These are phyloP conservation scores for Phytophthora uliginosa DNA, from an alignment of 352 stramenopile genomes.

Conservation along the genomic window DNA sequence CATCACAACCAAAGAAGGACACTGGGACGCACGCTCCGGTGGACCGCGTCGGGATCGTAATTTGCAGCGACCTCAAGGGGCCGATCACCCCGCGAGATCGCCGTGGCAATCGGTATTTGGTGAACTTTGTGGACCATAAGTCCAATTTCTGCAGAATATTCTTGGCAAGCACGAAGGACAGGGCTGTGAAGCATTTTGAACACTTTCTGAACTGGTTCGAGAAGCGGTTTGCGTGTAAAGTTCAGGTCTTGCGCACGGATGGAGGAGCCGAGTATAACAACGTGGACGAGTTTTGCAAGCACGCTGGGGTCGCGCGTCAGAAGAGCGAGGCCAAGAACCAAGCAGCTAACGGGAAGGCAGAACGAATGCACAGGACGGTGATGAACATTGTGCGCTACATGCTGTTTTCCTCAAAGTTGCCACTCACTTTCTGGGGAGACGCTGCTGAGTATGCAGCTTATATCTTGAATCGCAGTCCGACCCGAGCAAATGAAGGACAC, in stretches of 20 bases:
- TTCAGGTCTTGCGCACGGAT: slow-evolving; percentile 24
- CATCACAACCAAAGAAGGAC: slow-evolving; percentile 2
- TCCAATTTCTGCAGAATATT: slow-evolving; percentile 31
- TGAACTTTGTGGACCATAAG: slow-evolving; percentile 30
- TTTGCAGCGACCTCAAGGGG: slow-evolving; percentile 25
- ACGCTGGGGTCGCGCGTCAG: slow-evolving; percentile 29
- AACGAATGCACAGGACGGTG: slow-evolving; percentile 19
- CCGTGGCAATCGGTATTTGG: slow-evolving; percentile 26
- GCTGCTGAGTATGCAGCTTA: not conserved
- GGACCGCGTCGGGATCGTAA: slow-evolving; percentile 16
- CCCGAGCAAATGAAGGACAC: not conserved
- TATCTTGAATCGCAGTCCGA: not conserved
- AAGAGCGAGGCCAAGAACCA: slow-evolving; percentile 31
- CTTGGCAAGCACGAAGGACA: slow-evolving; percentile 18
- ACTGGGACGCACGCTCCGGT: slow-evolving; percentile 16
- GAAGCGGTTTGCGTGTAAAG: slow-evolving; percentile 12
- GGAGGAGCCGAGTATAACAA: slow-evolving; percentile 37
- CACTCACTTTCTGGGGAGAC: not conserved
- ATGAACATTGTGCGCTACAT: not conserved
- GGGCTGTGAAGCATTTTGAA: slow-evolving; percentile 15
- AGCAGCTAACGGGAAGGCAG: slow-evolving; percentile 38
- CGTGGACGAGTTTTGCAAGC: slow-evolving; percentile 39
- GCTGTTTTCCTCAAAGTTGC: not conserved
- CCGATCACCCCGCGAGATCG: slow-evolving; percentile 14
- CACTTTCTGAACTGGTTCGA: slow-evolving; percentile 21